Conservation (phyloP, 768 basidiomycete genomes). For the Termitomyces sp. region DNA sequence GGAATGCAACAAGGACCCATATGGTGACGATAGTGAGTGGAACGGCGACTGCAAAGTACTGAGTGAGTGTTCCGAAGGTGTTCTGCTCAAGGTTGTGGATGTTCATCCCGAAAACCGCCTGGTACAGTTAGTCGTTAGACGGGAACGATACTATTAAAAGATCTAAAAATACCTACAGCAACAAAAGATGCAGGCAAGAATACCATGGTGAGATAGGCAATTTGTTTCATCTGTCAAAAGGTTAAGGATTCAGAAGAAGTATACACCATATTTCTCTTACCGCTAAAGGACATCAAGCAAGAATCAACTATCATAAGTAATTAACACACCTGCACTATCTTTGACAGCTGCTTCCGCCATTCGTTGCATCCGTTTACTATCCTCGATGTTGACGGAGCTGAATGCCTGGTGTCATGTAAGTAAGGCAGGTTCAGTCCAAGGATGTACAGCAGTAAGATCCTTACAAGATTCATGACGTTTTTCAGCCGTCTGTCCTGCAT, state of each 20-base stretch:
- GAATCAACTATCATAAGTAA: neutral
- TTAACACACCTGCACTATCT: slow-evolving; percentile 43
- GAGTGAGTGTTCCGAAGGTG: slow-evolving; percentile 35
- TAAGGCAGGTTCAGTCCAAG: neutral
- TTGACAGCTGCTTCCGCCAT: slow-evolving; percentile 53
- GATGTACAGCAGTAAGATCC: slow-evolving; percentile 8
- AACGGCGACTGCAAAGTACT: slow-evolving; percentile 43
- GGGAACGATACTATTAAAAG: neutral
- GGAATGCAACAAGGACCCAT: slow-evolving; percentile 58
- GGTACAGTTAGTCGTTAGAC: neutral
- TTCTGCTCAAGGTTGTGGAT: slow-evolving; percentile 37
- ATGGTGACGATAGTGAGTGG: slow-evolving; percentile 46
- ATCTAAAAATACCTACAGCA: slow-evolving; percentile 32
- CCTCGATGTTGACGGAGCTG: slow-evolving; percentile 55
- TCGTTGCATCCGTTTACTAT: slow-evolving; percentile 47
- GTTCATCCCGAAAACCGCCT: slow-evolving; percentile 65
- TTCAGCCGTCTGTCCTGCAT: slow-evolving; percentile 50
- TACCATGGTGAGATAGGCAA: slow-evolving; percentile 61
- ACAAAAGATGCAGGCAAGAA: slow-evolving; percentile 59
- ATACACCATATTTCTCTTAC: slow-evolving; percentile 13
- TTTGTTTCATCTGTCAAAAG: slow-evolving; percentile 45
- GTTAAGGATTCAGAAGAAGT: neutral
- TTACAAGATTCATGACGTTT: slow-evolving; percentile 52
- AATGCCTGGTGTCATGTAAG: slow-evolving; percentile 42
- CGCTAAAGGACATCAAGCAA: slow-evolving; percentile 14